These are phyloP conservation scores for Xylariaceae sp. DNA, from an alignment of 2,329 filamentous ascomycete genomes.

Conservation along the genomic window DNA sequence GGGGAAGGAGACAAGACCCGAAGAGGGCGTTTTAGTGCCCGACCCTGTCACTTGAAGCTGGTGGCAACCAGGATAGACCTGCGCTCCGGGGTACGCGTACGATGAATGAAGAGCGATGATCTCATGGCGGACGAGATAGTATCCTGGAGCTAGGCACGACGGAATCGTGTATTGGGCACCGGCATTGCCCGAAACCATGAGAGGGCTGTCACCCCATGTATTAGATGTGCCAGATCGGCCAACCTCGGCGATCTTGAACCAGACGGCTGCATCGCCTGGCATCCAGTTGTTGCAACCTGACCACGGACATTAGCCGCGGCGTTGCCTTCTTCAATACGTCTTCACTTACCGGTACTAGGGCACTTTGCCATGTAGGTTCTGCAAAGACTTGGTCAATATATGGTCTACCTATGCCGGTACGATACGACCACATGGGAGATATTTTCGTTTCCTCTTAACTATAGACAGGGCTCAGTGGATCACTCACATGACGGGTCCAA, in stretches of 20 bases:
- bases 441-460: no score
- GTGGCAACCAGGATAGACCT: constrained; percentile 65
- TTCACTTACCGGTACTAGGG: constrained; percentile 54
- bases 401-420: neutral
- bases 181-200: constrained; percentile 52
- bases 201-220: constrained; percentile 54
- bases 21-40: constrained; percentile 50
- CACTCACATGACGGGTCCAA: constrained; percentile 55
- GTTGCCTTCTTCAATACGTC: no score
- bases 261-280: constrained; percentile 49
- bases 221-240: constrained; percentile 58
- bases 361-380: constrained; percentile 66
- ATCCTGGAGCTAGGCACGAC: constrained; percentile 56
- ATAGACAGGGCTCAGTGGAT: neutral
- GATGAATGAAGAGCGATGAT: constrained; percentile 61
- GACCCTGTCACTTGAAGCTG: constrained; percentile 61
- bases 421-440: no score
- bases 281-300: constrained; percentile 34
- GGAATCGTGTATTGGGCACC: constrained; percentile 61
- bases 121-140: constrained; percentile 66
- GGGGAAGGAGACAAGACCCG: constrained; percentile 56
- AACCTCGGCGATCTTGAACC: constrained; percentile 61
- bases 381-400: neutral
- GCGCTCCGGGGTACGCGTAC: constrained; percentile 50
- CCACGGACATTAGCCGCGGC: neutral